Evolutionary conservation across 306 rosid genomes (phyloP), one percentile per base, ranked within the genome.

Genomic region (Cicer cuneatum): DNA sequence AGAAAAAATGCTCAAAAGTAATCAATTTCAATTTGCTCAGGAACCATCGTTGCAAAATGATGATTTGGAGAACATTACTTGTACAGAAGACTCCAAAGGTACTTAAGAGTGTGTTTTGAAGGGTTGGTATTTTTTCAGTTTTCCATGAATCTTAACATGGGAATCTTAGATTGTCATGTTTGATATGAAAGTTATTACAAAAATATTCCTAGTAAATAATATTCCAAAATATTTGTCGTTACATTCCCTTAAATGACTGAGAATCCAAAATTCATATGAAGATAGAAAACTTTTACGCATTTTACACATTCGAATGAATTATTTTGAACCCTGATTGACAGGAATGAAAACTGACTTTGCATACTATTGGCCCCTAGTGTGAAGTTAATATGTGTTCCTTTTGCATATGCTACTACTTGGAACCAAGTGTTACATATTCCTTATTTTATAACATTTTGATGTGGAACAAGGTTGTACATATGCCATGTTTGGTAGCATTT

Each of bases 71-170:
- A 84, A 57, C 86, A 10, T 73, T 73, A 68, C 58, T 72, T 10
- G 54, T 69, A 82, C 54, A 19, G 81, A 69, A 83, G 81, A 69
- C 69, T 81, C 87, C 73, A 92, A 76, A 87, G 98, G 96, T 93
- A 72, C 73, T 72, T 75, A 65, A 71, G 10, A 5, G 37, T 15
- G 69, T 40, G 51, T 37, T n/a, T 14, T 15, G 66, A 8, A 54
- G 12, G 60, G 61, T 29, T 29, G 11, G 7, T 7, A 15, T 15
- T 19, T 3, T 54, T 9, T 0, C 37, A 35, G 66, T 35, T 60
- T 60, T 37, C 2, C 10, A 54, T 9, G 4, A 12, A 59, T 11
- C 10, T 7, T 56, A 52, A 12, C 18, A 8, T 54, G 37, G 37
- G 33, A 33, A 37, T 59, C 5, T 59, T 59, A 35, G 43, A 59